Percentiles rank a stretch among this genome's conserved stretches.
Evolutionary conservation across 2,329 filamentous ascomycete genomes (phyloP).

Genomic region (Calonectria ilicicola): DNA sequence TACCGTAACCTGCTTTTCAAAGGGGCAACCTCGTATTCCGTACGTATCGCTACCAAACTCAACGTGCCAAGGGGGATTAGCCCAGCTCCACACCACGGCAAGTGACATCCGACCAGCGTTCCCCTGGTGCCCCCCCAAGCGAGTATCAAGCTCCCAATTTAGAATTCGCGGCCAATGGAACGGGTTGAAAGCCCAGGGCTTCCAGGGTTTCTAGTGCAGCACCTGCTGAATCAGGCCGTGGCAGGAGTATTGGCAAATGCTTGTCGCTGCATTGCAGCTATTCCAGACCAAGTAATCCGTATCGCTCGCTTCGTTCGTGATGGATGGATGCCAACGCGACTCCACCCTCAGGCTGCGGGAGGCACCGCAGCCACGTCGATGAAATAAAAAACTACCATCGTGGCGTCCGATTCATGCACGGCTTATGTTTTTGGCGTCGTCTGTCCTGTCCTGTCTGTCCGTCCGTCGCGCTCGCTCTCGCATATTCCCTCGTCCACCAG

Average conservation of each 20-base stretch:
- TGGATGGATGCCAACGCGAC: not conserved
- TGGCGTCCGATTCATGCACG: not conserved
- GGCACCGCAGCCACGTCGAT: not conserved
- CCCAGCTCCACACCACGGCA: not conserved
- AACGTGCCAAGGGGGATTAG: not conserved
- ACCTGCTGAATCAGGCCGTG: not conserved
- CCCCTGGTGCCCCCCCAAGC: not conserved
- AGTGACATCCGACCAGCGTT: not conserved
- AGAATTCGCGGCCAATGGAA: not conserved
- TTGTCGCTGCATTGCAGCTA: not conserved
- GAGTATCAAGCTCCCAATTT: not conserved
- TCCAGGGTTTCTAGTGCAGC: not conserved
- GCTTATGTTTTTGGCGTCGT: not conserved
- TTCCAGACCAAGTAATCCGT: not conserved
- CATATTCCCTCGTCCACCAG: not conserved
- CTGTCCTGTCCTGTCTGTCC: too few species aligned
- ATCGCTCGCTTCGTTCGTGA: not conserved
- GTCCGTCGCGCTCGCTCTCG: not conserved
- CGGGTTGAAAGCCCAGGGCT: not conserved
- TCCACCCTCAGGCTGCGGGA: not conserved
- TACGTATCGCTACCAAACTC: not conserved
- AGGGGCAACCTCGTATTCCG: not conserved
- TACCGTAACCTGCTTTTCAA: not conserved
- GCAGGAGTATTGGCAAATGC: not conserved
- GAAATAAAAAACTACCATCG: not conserved